Evolutionary conservation across 805 yeast species (phyloP).

Genomic region (Teunomyces funiuensis): DNA sequence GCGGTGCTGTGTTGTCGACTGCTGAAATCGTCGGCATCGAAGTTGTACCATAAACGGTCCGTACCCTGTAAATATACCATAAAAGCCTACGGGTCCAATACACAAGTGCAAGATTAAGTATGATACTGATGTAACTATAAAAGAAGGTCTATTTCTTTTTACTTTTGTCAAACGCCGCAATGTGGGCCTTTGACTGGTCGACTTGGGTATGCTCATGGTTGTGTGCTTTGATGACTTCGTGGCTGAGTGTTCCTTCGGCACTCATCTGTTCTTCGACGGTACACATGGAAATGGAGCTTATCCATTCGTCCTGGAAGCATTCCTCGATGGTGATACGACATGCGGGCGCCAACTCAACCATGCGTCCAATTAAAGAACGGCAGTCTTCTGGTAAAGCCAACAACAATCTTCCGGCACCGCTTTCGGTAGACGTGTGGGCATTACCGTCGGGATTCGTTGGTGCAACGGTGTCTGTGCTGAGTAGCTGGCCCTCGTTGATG

Average conservation of each 20-base stretch:
- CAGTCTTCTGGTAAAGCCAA: conserved; percentile 71
- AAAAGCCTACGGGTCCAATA: too few relatives aligned
- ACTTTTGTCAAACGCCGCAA: conserved; percentile 86
- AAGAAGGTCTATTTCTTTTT: conserved; percentile 49
- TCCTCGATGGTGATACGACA: conserved; percentile 81
- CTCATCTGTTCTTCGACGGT: conserved; percentile 48
- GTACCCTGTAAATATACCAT: neutral
- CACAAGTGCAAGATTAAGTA: too few relatives aligned
- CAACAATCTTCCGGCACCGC: conserved; percentile 71
- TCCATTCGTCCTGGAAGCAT: conserved; percentile 72
- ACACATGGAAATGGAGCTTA: conserved; percentile 66
- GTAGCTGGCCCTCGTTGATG: conserved; percentile 12
- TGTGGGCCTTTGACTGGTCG: conserved; percentile 92
- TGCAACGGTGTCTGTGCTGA: conserved; percentile 18
- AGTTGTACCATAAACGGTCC: conserved; percentile 56
- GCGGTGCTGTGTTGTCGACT: conserved; percentile 79
- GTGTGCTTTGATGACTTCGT: conserved; percentile 41
- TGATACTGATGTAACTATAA: neutral
- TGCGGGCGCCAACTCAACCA: conserved; percentile 86
- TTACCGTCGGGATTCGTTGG: conserved; percentile 24
- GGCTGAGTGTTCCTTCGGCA: conserved; percentile 36
- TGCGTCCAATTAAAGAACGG: conserved; percentile 63
- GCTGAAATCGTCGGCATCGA: conserved; percentile 89
- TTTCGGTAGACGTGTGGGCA: conserved; percentile 61
- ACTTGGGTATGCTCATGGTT: conserved; percentile 86